Evolutionary conservation across 768 basidiomycete species (phyloP).

Genomic region (Phlebiopsis flavidoalba): DNA sequence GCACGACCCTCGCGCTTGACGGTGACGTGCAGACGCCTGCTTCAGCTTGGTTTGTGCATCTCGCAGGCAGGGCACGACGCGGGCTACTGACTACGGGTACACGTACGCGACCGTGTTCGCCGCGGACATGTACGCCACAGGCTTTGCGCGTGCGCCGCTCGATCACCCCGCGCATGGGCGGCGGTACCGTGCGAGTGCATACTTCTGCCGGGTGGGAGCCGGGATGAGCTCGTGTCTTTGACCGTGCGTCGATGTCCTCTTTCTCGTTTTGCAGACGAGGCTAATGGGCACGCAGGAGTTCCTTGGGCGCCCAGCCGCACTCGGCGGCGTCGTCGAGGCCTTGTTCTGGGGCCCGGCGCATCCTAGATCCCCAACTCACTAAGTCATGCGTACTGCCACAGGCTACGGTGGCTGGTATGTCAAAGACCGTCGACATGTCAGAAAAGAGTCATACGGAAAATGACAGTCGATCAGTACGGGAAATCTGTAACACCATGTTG

Average conservation of each 20-base stretch:
- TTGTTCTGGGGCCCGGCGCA: slow-evolving; percentile 46
- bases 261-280: background rate
- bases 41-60: slow-evolving; percentile 74
- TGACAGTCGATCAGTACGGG: too few species aligned
- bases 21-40: slow-evolving; percentile 46
- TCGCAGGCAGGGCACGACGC: slow-evolving; percentile 71
- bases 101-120: slow-evolving; percentile 69
- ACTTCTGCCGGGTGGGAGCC: slow-evolving; percentile 65
- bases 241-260: slow-evolving; percentile 39
- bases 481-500: too few species aligned
- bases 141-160: slow-evolving; percentile 77
- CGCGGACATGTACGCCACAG: slow-evolving; percentile 58
- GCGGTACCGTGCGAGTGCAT: slow-evolving; percentile 74
- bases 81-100: slow-evolving; percentile 25
- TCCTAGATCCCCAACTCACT: slow-evolving; percentile 29
- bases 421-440: too few species aligned
- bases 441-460: too few species aligned
- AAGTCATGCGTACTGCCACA: background rate
- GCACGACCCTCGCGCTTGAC: slow-evolving; percentile 62
- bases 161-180: slow-evolving; percentile 61
- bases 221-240: slow-evolving; percentile 75
- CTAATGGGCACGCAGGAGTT: slow-evolving; percentile 48
- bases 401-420: too few species aligned
- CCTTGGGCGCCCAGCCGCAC: slow-evolving; percentile 69
- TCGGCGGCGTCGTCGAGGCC: slow-evolving; percentile 71